Evolutionary conservation across 75 land plant species (phyloP), one percentile per base, ranked within the genome.

Genomic region (Isoetes taiwanensis): DNA sequence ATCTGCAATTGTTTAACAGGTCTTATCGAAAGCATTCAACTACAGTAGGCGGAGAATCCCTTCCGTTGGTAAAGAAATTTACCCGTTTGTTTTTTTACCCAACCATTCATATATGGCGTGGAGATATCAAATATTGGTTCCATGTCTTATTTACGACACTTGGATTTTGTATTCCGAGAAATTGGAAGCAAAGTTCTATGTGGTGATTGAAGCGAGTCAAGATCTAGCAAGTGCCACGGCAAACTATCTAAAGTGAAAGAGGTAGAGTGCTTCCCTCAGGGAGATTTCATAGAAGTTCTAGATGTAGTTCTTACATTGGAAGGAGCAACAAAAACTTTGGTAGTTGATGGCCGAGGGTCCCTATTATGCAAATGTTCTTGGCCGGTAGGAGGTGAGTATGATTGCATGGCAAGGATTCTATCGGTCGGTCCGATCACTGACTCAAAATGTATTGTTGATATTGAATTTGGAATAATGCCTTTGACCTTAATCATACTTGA

Each of bases 251-350:
- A n/a, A 20, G 26, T 5, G 67, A 62, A 24, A 60, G 30, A 9
- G 42, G 27, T 27, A 23, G 37, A 6, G 17, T 60, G 4, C 58
- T 56, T 30, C 64, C 64, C 29, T 37, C 41, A 10, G 64, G 58
- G 23, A 40, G 48, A 20, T 34, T 65, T 17, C 68, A n/a, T n/a
- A n/a, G n/a, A 65, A 38, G 54, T 58, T 4, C 23, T 65, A 28
- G 68, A 65, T 59, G 31, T 65, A 3, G 68, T 65, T 28, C 48
- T 65, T 29, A n/a, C n/a, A n/a, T 31, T 50, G 48, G 65, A 65
- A 28, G 64, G 38, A 28, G 68, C 68, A 34, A 14, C 31, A 0
- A 62, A 43, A 59, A 4, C 4, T 35, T 58, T 31, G 58, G 64
- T 26, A 11, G 30, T 25, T 11, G 43, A 32, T 25, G 68, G 63